These are phyloP conservation scores for Solanum pinnatisectum DNA, from an alignment of 257 asterid species.

Conservation along the genomic window DNA sequence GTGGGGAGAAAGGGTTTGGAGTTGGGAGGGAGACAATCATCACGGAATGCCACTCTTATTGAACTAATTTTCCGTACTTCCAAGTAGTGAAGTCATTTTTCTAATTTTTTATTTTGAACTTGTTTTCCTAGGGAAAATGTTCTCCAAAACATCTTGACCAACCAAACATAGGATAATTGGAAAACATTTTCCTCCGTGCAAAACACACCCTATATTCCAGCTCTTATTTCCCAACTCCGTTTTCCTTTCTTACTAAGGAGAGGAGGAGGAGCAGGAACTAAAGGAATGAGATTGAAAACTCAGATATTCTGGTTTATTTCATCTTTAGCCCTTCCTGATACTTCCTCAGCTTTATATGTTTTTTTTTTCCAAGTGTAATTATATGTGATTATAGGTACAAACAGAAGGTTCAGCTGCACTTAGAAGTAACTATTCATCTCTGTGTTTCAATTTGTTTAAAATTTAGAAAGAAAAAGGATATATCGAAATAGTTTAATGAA, in stretches of 20 bases:
- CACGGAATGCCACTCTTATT: background rate
- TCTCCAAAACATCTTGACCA: background rate
- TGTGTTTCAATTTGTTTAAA: background rate
- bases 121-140: background rate
- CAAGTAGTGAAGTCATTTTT: background rate
- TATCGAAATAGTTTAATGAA: background rate
- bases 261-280: background rate
- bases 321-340: background rate
- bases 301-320: background rate
- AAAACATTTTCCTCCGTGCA: background rate
- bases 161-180: background rate
- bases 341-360: background rate
- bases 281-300: background rate
- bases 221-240: background rate
- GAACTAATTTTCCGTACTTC: background rate
- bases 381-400: background rate
- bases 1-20: background rate
- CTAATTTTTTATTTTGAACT: background rate
- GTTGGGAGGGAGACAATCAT: background rate
- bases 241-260: background rate
- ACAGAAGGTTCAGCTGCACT: background rate
- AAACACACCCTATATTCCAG: background rate
- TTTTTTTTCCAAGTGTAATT: background rate
- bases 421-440: background rate
- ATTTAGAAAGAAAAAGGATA: background rate